Evolutionary conservation across 441 rosid species (phyloP).

Genomic region (Populus hybrid): DNA sequence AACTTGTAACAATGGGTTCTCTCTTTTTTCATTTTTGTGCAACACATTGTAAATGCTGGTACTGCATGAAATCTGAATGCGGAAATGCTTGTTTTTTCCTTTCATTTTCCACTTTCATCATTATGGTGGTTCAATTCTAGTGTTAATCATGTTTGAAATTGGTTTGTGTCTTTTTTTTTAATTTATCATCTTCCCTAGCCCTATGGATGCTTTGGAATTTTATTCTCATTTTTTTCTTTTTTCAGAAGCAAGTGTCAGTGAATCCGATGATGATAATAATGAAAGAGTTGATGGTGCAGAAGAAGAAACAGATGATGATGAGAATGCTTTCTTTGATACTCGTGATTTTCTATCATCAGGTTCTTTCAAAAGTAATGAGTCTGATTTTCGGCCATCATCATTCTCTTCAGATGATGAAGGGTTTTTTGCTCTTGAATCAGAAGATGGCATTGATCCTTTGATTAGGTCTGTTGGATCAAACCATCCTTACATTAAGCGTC

Average conservation of each 20-base stretch:
- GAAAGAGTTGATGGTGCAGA: slow-evolving; percentile 73
- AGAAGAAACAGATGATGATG: slow-evolving; percentile 86
- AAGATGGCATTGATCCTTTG: slow-evolving; percentile 54
- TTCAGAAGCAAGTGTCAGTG: slow-evolving; percentile 62
- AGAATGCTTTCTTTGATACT: slow-evolving; percentile 68
- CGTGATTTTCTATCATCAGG: slow-evolving; percentile 73
- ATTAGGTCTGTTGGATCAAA: slow-evolving; percentile 53
- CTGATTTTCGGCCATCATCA: slow-evolving; percentile 60
- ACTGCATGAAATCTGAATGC: background rate
- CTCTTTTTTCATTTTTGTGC: background rate
- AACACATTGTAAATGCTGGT: background rate
- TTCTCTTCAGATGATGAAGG: slow-evolving; percentile 67
- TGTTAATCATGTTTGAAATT: background rate
- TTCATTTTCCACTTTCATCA: background rate
- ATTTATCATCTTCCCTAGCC: background rate
- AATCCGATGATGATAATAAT: slow-evolving; percentile 72
- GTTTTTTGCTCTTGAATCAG: slow-evolving; percentile 38
- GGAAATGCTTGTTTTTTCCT: background rate
- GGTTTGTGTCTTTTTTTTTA: background rate
- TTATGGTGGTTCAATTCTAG: background rate
- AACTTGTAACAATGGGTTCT: background rate
- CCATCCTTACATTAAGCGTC: slow-evolving; percentile 56
- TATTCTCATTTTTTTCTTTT: slow-evolving; percentile 5
- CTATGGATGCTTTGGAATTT: background rate
- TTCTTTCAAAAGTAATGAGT: slow-evolving; percentile 71